Evolutionary conservation across 208 protist species (phyloP).

Genomic region (Polymyxa betae): DNA sequence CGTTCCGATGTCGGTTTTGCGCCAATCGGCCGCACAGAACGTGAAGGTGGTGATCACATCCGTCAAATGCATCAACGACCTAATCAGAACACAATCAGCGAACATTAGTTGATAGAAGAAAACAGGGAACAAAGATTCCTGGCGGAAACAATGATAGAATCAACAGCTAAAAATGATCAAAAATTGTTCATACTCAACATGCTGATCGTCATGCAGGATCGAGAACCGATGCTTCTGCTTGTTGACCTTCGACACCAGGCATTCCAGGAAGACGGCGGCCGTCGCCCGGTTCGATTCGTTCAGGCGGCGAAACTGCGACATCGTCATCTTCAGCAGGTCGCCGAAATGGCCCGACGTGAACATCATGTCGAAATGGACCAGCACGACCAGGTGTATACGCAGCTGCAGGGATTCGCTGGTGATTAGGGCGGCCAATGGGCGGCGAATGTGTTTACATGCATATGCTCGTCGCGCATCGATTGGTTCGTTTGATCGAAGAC

Average conservation of each 20-base stretch:
- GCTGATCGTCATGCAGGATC: not conserved
- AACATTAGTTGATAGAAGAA: no score
- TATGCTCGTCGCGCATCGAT: not conserved
- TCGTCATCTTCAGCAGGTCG: not conserved
- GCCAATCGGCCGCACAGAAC: not conserved
- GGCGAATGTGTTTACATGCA: not conserved
- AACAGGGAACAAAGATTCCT: no score
- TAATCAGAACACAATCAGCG: no score
- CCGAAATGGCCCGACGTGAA: not conserved
- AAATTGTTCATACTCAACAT: not conserved
- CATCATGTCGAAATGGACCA: slow-evolving; percentile 1
- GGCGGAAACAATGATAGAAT: not conserved
- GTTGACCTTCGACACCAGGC: slow-evolving; percentile 19
- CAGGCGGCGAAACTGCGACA: not conserved
- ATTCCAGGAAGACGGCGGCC: not conserved
- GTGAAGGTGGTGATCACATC: not conserved
- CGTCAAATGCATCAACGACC: not conserved
- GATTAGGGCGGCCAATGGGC: not conserved
- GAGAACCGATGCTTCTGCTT: not conserved
- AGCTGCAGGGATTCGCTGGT: not conserved
- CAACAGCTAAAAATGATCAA: not conserved
- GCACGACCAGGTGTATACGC: slow-evolving; percentile 36
- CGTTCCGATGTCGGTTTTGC: not conserved
- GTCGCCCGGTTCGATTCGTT: not conserved
- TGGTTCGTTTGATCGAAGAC: not conserved